A percentile compares a stretch with the other conserved stretches of the same genome.
phyloP scores from a whole-genome alignment of 2,329 filamentous ascomycete genomes.

The Lizonia empirigonia region DNA sequence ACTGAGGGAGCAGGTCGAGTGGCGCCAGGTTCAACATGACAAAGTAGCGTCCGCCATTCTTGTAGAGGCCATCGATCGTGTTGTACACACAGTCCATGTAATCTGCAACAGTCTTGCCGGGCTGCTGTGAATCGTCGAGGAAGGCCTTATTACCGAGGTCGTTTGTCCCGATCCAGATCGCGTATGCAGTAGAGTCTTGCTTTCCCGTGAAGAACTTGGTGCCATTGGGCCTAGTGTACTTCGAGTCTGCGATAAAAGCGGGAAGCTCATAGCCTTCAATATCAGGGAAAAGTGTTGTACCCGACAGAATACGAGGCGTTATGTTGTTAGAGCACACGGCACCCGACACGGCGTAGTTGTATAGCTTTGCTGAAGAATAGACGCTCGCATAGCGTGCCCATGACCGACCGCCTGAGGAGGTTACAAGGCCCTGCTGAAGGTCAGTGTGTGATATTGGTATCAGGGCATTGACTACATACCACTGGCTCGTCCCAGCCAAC shows the following conservation, averaged over 20 bases:
- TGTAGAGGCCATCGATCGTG: conserved; percentile 67
- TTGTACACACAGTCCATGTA: conserved; percentile 72
- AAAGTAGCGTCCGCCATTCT: conserved; percentile 70
- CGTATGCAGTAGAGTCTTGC: conserved; percentile 69
- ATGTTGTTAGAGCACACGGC: conserved; percentile 75
- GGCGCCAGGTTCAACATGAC: conserved; percentile 73
- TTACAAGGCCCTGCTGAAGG: conserved; percentile 51
- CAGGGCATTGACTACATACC: conserved; percentile 34
- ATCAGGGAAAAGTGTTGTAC: conserved; percentile 63
- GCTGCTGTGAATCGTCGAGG: conserved; percentile 66
- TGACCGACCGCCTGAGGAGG: conserved; percentile 67
- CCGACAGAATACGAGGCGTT: conserved; percentile 59
- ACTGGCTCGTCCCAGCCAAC: conserved; percentile 61
- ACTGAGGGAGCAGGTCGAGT: conserved; percentile 70
- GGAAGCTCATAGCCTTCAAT: conserved; percentile 54
- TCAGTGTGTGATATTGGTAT: neutral
- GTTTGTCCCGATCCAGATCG: conserved; percentile 82
- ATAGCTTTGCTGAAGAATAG: conserved; percentile 60
- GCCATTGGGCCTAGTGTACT: conserved; percentile 41
- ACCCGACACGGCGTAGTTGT: conserved; percentile 74
- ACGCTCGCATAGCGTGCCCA: conserved; percentile 73
- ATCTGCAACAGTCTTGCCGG: conserved; percentile 64
- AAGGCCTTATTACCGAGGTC: conserved; percentile 72
- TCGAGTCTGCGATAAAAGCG: conserved; percentile 54
- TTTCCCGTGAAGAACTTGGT: conserved; percentile 53